Percentiles rank a stretch among this genome's conserved stretches.
Conservation (phyloP, 768 basidiomycete genomes). For the Paxillus rubicundulus region DNA sequence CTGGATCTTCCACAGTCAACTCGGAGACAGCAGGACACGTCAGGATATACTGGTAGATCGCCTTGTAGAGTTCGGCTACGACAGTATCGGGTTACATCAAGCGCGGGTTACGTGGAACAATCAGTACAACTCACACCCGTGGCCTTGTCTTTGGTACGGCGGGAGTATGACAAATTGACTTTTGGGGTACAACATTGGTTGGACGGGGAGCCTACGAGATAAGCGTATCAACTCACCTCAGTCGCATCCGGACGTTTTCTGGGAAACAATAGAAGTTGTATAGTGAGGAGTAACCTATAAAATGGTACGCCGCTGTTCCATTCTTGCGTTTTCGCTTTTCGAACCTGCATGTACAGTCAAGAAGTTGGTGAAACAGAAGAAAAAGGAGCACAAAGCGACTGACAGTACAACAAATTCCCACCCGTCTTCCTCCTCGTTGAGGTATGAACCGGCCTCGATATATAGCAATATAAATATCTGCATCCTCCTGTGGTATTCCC, state of each 20-base stretch:
- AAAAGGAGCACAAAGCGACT: constrained; percentile 30
- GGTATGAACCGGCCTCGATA: constrained; percentile 94
- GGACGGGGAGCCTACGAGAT: background rate
- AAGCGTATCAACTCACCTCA: constrained; percentile 55
- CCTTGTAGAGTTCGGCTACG: constrained; percentile 81
- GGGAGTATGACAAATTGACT: constrained; percentile 95
- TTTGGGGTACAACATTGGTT: background rate
- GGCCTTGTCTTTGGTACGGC: constrained; percentile 85
- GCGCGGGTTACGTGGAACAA: background rate
- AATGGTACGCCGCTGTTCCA: constrained; percentile 72
- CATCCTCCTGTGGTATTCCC: constrained; percentile 88
- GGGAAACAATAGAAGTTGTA: constrained; percentile 97
- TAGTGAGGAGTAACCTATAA: constrained; percentile 90
- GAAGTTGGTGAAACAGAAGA: background rate
- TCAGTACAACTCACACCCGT: constrained; percentile 68
- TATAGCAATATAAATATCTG: constrained; percentile 93
- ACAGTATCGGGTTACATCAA: background rate
- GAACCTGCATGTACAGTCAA: constrained; percentile 48
- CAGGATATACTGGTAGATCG: constrained; percentile 77
- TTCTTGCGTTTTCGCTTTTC: constrained; percentile 75
- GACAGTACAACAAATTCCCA: constrained; percentile 94
- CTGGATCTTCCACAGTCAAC: constrained; percentile 95
- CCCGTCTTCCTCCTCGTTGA: constrained; percentile 86
- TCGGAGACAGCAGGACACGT: constrained; percentile 74
- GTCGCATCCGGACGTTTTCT: constrained; percentile 79